Evolutionary conservation across 2,329 filamentous ascomycete genomes (phyloP), one percentile per base, ranked within the genome.

Genomic region (Akanthomyces uredinophilus): DNA sequence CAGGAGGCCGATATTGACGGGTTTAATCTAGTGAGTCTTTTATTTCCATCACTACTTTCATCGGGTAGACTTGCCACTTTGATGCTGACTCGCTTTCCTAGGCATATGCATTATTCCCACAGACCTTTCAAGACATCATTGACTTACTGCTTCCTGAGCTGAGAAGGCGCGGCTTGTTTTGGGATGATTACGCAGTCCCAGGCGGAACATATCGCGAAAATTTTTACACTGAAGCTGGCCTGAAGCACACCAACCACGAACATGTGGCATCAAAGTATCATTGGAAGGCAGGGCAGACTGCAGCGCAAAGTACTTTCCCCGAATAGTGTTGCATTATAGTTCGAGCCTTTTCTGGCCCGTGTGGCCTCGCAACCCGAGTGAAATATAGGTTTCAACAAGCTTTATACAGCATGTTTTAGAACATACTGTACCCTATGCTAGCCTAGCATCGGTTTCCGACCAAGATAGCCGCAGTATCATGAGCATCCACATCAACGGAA

Each of bases 101-200:
- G 56, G 56, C 70, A 4, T 70, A 71, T 41, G 72, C 72, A 0
- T 62, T 77, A 1, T 73, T 78, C 63, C 87, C 86, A 0, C 80
- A 81, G 50, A 86, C 83, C 0, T 91, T 90, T 70, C 81, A 86
- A 63, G 87, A 90, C 65, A 81, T 90, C 1, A 82, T 87, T 39
- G 82, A 88, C 11, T 74, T 88, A 11, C 71, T 90, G 4, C 66
- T 90, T 0, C 87, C 88, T 0, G 88, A 89, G 66, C 72, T 90
- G 37, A 79, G 78, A 51, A 72, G 74, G 22, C 75, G 87, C 18
- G 86, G 86, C 0, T 67, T 87, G 6, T 85, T 87, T 67, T 85
- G 78, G 77, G 76, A 79, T 18, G 76, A 77, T 37, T 81, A 81
- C 50, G 73, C 69, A 1, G 73, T 78, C 0, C 73, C 75, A 1